phyloP scores from a whole-genome alignment of 1,139 yeast genomes.

The Saccharomycopsis hybrid region DNA sequence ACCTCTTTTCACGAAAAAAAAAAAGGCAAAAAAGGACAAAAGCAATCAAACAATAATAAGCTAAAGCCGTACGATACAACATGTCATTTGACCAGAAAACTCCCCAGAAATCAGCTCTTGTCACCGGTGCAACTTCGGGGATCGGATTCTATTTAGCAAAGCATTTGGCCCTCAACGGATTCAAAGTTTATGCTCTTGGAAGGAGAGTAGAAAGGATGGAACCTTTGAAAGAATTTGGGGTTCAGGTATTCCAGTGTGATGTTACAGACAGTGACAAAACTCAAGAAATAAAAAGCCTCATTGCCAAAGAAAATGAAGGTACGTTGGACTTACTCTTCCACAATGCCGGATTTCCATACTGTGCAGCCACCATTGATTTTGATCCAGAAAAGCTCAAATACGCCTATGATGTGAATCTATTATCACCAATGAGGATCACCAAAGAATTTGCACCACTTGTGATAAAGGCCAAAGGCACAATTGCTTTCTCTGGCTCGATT shows the following conservation, averaged over 20 bases:
- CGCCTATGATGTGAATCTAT: slow-evolving; percentile 54
- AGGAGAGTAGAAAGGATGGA: slow-evolving; percentile 46
- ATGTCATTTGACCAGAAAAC: background rate
- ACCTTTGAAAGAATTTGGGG: slow-evolving; percentile 32
- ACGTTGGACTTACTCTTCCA: slow-evolving; percentile 47
- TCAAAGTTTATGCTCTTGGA: slow-evolving; percentile 51
- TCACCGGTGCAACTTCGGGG: slow-evolving; percentile 68
- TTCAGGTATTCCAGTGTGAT: slow-evolving; percentile 32
- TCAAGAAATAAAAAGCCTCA: slow-evolving; percentile 33
- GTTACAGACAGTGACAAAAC: slow-evolving; percentile 49
- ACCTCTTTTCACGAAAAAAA: too few relatives aligned
- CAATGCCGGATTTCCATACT: slow-evolving; percentile 51
- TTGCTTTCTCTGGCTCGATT: slow-evolving; percentile 62
- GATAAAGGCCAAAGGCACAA: slow-evolving; percentile 52
- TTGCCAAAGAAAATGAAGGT: slow-evolving; percentile 29
- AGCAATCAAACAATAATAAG: too few relatives aligned
- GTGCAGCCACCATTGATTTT: slow-evolving; percentile 52
- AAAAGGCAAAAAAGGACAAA: too few relatives aligned
- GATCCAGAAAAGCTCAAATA: slow-evolving; percentile 41
- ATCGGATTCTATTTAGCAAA: slow-evolving; percentile 55
- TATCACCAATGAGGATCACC: slow-evolving; percentile 50
- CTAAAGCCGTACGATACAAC: too few relatives aligned
- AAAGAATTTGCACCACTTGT: slow-evolving; percentile 47
- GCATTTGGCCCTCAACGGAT: slow-evolving; percentile 51
- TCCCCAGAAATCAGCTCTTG: slow-evolving; percentile 36